Evolutionary conservation across 2,329 filamentous ascomycete genomes (phyloP), one percentile per base, ranked within the genome.

Genomic region (Pseudogymnoascus sp.): DNA sequence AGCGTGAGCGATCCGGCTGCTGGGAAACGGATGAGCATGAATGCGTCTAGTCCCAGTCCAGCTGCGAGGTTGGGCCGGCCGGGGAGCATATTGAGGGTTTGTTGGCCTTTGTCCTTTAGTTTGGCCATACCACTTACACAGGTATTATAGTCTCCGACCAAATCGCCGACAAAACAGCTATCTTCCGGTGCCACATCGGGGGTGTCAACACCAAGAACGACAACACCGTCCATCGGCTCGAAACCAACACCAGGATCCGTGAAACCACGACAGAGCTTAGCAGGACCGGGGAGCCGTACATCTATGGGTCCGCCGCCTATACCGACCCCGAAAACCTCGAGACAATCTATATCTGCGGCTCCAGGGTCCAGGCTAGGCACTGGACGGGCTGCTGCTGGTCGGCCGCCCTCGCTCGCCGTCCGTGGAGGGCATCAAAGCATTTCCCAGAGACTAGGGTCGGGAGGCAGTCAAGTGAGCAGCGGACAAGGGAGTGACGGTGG

Each of bases 121-220:
- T 57, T 30, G 43, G 12, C 7, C 39, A 57, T 57, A 50, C 61
- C 61, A 50, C 67, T 74, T 59, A 74, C 65, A 1, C 36, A 20
- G 38, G 59, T 39, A 39, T 67, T 54, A 38, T 70, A 92, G 86
- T 91, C 87, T 62, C 89, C 90, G 2, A 86, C 84, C 0, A 92
- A 90, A 69, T 92, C 89, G 1, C 90, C 90, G 1, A 90, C 87
- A 2, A 94, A 94, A 70, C 87, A 89, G 67, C 73, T 89, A 50
- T 79, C 74, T 37, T 75, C 75, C 16, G 78, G 85, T 1, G 74
- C 76, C 3, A 71, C 76, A 6, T 82, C 86, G 1, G 86, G 82
- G 66, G 73, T 80, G 4, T 76, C 80, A 1, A 82, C 79, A 1
- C 87, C 87, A 39, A 79, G 86, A 67, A 89, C 85, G 11, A 81